Evolutionary conservation across 129 eudicot genomes (phyloP), one percentile per base, ranked within the genome.

Genomic region (Erigeron canadensis): DNA sequence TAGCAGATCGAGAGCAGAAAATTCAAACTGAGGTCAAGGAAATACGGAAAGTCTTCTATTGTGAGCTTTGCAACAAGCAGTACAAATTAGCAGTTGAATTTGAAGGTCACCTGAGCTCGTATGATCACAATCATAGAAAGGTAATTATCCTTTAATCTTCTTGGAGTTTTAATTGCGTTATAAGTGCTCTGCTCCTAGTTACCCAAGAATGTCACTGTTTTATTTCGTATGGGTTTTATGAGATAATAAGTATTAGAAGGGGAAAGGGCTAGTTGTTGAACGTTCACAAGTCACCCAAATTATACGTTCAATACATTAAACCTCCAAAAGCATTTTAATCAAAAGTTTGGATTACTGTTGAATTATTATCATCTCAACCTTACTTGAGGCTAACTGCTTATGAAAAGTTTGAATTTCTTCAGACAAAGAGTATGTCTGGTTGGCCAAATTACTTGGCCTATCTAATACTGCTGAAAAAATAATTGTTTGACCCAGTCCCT

Each of bases 11-110:
- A 34, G 99, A 95, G 89, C 94, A 84, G 67, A 90, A 83, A 83
- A 95, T 90, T 81, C 96, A 95, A 71, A 83, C 84, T 9, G 99
- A 95, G 77, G 99, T 95, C 80, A 88, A 95, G 73, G 99, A 95
- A 84, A 94, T 94, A 79, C 87, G 89, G 3, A 87, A 88, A 83
- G 87, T 82, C 51, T 95, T 90, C 83, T 88, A 65, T 58, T 94
- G 99, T 80, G 99, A 94, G 81, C 99, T 94, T 64, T 94, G 99
- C 87, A 90, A 86, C 89, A 94, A 94, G 90, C 99, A 94, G 79
- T 94, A 94, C 86, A 94, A 90, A 77, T 81, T 94, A 83, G 97
- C 99, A 4, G 87, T 94, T 82, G 97, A 94, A 82, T 94, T 90
- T 75, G 99, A 94, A 88, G 99, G 87, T 71, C 99, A 94, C 38